Base-by-base conservation (phyloP, 78 protist species). In the Dictyostelium brefeldianum region DNA sequence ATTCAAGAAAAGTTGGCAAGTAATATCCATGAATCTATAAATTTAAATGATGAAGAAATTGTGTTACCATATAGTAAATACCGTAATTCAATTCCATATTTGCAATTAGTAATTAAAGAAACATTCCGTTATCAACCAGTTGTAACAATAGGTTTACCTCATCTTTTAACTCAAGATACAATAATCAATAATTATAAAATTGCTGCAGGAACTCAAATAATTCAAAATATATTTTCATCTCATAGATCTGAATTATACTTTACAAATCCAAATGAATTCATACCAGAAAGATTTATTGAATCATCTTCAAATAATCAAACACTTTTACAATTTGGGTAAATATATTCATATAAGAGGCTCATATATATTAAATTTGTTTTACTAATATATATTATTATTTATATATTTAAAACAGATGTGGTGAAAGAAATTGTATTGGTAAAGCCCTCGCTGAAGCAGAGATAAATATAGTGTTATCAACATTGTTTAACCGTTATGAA, bases 281-380 rank as follows among this genome's bases (percentile, higher is more conserved):
- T 54, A 22, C 92, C 92, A 36, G 83, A 84, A 9, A 48, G 92
- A 57, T 84, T 84, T 48, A 5, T 84, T n/a, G 79, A 46, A 46
- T 1, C 25, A 73, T 5, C 15, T n/a, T n/a, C 43, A 47, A 31
- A 8, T 14, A 46, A 20, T 10, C 18, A 22, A 73, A 1, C 43
- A 36, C 43, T 36, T 36, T 36, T 36, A 36, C 43, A 36, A 36
- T 36, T 36, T 36, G 43, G 43, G 43, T 36, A 36, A n/a, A n/a
- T n/a, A n/a, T n/a, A n/a, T n/a, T n/a, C n/a, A n/a, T n/a, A n/a
- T n/a, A n/a, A n/a, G n/a, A n/a, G n/a, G n/a, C n/a, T n/a, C n/a
- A n/a, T n/a, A n/a, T n/a, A n/a, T n/a, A n/a, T n/a, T n/a, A n/a
- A n/a, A n/a, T n/a, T n/a, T n/a, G n/a, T n/a, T n/a, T n/a, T n/a